These are phyloP conservation scores for Zoysia japonica DNA, from an alignment of 176 grass and related monocot genomes.

Conservation along the genomic window DNA sequence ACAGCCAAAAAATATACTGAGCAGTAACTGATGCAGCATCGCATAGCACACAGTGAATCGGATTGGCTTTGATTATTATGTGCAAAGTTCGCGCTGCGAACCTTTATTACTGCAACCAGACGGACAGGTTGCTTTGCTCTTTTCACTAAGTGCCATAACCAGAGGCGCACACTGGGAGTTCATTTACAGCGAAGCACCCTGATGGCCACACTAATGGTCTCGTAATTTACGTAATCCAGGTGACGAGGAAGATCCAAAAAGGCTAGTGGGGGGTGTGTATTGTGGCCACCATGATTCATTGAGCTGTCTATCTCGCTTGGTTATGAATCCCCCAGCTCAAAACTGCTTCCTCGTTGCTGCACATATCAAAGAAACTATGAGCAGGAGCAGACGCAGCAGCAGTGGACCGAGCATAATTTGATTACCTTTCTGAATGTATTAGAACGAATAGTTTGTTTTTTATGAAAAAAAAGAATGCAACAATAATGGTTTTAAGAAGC, in stretches of 20 bases:
- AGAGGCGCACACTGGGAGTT: constrained; percentile 29
- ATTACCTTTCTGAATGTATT: neutral
- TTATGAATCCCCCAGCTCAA: constrained; percentile 29
- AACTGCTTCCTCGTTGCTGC: constrained; percentile 45
- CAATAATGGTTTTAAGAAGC: neutral
- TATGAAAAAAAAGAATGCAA: neutral
- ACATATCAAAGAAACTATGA: neutral
- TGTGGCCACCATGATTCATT: constrained; percentile 10
- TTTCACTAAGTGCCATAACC: constrained; percentile 34
- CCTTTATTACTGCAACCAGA: constrained; percentile 48
- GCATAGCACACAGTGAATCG: neutral
- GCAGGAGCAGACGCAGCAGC: neutral
- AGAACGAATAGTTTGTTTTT: neutral
- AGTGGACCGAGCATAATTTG: neutral
- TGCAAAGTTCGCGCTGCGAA: constrained; percentile 9
- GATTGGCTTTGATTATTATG: constrained; percentile 23
- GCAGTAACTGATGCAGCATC: neutral
- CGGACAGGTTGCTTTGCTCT: constrained; percentile 41
- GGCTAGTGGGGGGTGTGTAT: neutral
- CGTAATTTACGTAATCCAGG: constrained; percentile 33
- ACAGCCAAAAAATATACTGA: neutral
- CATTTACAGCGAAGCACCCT: constrained; percentile 47
- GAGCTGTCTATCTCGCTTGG: constrained; percentile 25
- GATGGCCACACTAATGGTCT: too few relatives aligned
- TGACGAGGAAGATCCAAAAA: constrained; percentile 36